A percentile compares a stretch with the other conserved stretches of the same genome.
Evolutionary conservation across 108 stramenopile species (phyloP).

Genomic region (Conticribra weissflogii): DNA sequence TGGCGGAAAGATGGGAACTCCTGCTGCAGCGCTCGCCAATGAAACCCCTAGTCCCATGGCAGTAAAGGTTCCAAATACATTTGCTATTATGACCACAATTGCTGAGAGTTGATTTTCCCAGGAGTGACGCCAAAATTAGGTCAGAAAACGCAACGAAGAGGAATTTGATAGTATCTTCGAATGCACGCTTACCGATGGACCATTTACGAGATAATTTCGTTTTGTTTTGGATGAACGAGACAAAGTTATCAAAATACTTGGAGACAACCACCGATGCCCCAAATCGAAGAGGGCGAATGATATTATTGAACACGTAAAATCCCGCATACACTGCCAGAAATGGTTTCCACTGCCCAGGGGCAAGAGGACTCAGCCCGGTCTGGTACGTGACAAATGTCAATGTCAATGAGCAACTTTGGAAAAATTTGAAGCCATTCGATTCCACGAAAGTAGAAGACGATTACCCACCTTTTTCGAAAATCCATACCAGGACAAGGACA

Average conservation of each 20-base stretch:
- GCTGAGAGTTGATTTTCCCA: not conserved
- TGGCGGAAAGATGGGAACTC: slow-evolving; percentile 69
- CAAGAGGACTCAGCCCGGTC: slow-evolving; percentile 60
- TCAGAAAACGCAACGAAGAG: not conserved
- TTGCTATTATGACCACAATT: slow-evolving; percentile 65
- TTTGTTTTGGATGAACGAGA: slow-evolving; percentile 53
- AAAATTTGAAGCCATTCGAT: no score
- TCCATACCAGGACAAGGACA: slow-evolving; percentile 79
- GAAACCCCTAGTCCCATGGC: slow-evolving; percentile 67
- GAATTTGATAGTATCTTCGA: no score
- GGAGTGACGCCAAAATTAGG: not conserved
- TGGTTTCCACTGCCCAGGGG: slow-evolving; percentile 70
- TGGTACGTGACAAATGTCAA: slow-evolving; percentile 22
- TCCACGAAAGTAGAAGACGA: not conserved
- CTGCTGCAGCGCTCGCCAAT: slow-evolving; percentile 60
- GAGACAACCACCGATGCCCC: slow-evolving; percentile 59
- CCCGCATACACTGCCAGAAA: slow-evolving; percentile 66
- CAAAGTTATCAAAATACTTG: slow-evolving; percentile 69
- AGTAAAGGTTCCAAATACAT: slow-evolving; percentile 67
- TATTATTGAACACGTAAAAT: slow-evolving; percentile 63
- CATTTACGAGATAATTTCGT: slow-evolving; percentile 37
- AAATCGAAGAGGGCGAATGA: slow-evolving; percentile 58
- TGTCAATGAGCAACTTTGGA: no score
- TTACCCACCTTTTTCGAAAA: slow-evolving; percentile 54
- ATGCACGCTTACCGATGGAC: slow-evolving; percentile 56